Evolutionary conservation across 176 grass and related monocot species (phyloP).

Genomic region (Dactylis glomerata): DNA sequence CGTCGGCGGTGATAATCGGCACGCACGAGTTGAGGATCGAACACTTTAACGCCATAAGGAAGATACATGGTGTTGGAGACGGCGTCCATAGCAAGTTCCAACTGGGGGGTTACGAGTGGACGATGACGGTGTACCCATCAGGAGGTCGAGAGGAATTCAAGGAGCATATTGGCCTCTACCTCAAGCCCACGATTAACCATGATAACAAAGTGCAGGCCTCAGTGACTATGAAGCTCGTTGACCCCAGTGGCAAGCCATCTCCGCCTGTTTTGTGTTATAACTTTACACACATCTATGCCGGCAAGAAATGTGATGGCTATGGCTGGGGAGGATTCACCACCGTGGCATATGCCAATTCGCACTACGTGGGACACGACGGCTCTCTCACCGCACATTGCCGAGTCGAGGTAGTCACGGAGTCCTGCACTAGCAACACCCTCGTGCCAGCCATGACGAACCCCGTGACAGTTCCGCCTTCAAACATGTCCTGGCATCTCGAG

Average conservation of each 20-base stretch:
- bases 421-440: background rate
- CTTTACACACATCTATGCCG: background rate
- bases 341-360: background rate
- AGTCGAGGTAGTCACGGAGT: background rate
- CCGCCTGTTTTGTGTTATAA: background rate
- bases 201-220: background rate
- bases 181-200: background rate
- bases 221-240: background rate
- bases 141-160: background rate
- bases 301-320: rapidly evolving
- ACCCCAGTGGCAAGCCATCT: background rate
- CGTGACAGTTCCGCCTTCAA: background rate
- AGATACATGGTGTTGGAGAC: background rate
- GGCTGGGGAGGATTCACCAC: background rate
- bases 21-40: background rate
- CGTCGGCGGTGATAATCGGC: background rate
- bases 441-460: background rate
- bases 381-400: background rate
- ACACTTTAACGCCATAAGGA: background rate
- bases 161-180: background rate
- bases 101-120: background rate
- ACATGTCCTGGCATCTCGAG: background rate
- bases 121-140: background rate
- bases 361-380: background rate
- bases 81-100: background rate